A percentile compares a stretch with the other conserved stretches of the same genome.
phyloP scores from a whole-genome alignment of 805 yeast genomes.

The Dipodascus albidus region DNA sequence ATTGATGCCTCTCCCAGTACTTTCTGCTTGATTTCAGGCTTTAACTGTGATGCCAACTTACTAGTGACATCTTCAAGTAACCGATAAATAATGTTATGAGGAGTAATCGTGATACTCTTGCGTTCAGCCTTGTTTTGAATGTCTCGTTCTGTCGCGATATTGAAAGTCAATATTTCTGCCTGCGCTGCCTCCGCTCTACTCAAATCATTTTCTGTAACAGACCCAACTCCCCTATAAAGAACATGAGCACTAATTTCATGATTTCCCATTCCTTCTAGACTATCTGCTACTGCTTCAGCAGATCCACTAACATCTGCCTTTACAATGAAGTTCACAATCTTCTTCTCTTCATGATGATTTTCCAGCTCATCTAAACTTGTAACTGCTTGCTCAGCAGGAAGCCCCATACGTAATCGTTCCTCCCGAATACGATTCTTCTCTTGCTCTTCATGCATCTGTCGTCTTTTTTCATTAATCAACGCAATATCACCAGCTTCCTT shows the following conservation, averaged over 20 bases:
- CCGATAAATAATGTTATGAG: conserved; percentile 75
- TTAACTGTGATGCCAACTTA: conserved; percentile 45
- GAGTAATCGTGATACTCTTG: conserved; percentile 44
- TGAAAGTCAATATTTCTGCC: conserved; percentile 72
- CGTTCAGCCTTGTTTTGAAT: conserved; percentile 46
- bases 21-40: conserved; percentile 57
- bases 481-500: conserved; percentile 58
- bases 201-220: conserved; percentile 55
- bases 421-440: conserved; percentile 42
- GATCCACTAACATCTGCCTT: conserved; percentile 94
- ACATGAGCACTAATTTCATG: conserved; percentile 68
- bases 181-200: conserved; percentile 57
- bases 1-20: conserved; percentile 56
- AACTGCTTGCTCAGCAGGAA: conserved; percentile 37
- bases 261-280: conserved; percentile 74
- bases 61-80: conserved; percentile 74
- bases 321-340: conserved; percentile 41
- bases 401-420: conserved; percentile 51
- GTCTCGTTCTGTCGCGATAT: conserved; percentile 56
- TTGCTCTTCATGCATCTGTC: conserved; percentile 36
- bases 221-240: conserved; percentile 66
- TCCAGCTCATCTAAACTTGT: conserved; percentile 24
- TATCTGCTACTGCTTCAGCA: conserved; percentile 81
- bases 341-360: conserved; percentile 14
- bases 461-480: conserved; percentile 55